Base-by-base conservation (phyloP, 1,284 basidiomycete genomes). In the Trichosporon sp. region DNA sequence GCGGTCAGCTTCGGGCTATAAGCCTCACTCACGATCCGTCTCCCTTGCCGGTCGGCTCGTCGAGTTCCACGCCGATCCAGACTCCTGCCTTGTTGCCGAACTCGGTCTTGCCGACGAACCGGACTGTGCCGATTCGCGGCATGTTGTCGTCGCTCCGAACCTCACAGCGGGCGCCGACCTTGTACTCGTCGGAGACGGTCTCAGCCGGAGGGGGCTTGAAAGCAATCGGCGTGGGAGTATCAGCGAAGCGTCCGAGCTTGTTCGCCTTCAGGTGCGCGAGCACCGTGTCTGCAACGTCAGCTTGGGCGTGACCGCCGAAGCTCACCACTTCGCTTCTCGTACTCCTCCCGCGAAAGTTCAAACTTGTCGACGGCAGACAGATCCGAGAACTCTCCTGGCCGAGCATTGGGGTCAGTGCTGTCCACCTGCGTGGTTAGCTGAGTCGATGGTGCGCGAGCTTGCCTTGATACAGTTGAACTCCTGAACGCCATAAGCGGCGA, bases 11-110 rank as follows among this genome's bases (percentile, higher is more conserved):
- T 7, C n/a, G n/a, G 1, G 1, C 7, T 13, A 6, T 15, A n/a
- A 31, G 68, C 9, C 34, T 23, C 62, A 88, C 92, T 85, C 81
- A 95, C 92, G 89, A 89, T 74, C 96, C 96, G 80, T 98, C 92
- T 73, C 96, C 95, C 84, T 95, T 98, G 12, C 96, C 95, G 9
- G 95, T 87, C 1, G 96, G 96, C 78, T 99, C 97, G 80, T 99
- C 97, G 76, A 96, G 93, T 81, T 97, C 92, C 6, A 99, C 86
- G 0, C 96, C 97, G 1, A 98, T 87, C 96, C 96, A 99, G 0
- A 88, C 79, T 3, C 56, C 68, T 12, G 65, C 79, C 64, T 86
- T 88, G 27, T 29, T 60, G 35, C 89, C 89, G 77, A 98, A 97
- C 66, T 87, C 85, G 0, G 95, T 93, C 29, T 84, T 79, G 0